A percentile compares a stretch with the other conserved stretches of the same genome.
phyloP scores from a whole-genome alignment of 2,329 filamentous ascomycete genomes.

The Immersiporthe knoxdaviesiana region DNA sequence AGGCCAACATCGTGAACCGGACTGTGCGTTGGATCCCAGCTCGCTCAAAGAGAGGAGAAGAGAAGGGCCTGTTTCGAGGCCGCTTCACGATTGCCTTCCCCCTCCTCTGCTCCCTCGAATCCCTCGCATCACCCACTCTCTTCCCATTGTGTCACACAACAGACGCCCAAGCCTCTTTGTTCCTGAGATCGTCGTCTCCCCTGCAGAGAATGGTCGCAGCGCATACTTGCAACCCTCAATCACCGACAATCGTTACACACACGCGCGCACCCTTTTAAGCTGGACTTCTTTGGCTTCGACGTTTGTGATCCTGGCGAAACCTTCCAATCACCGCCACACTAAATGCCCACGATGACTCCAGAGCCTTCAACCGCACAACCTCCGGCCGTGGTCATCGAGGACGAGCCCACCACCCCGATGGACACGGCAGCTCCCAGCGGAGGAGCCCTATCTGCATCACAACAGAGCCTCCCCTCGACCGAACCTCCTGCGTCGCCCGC shows the following conservation, averaged over 20 bases:
- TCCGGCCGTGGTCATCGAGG: constrained; percentile 14
- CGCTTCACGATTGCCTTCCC: background rate
- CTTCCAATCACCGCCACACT: background rate
- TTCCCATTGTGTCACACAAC: background rate
- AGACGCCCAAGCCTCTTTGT: background rate
- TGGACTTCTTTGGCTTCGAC: background rate
- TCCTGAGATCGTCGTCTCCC: constrained; percentile 1
- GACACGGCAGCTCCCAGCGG: constrained; percentile 12
- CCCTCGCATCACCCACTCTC: background rate
- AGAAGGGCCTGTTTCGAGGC: background rate
- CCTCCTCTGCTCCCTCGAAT: background rate
- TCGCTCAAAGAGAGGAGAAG: background rate
- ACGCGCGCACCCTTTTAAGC: background rate
- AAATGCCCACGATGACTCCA: constrained; percentile 17
- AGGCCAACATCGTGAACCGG: constrained; percentile 6
- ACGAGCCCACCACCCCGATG: constrained; percentile 22
- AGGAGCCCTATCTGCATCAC: constrained; percentile 42
- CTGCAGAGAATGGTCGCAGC: constrained; percentile 20
- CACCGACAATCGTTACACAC: background rate
- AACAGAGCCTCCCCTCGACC: constrained; percentile 61
- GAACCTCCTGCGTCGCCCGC: constrained; percentile 56
- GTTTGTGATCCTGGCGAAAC: background rate
- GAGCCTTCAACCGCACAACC: constrained; percentile 20
- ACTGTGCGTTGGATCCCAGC: background rate
- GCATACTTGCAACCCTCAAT: background rate